Percentiles rank a stretch among this genome's conserved stretches.
Evolutionary conservation across 352 stramenopile genomes (phyloP).

Genomic region (Phytophthora aleatoria): DNA sequence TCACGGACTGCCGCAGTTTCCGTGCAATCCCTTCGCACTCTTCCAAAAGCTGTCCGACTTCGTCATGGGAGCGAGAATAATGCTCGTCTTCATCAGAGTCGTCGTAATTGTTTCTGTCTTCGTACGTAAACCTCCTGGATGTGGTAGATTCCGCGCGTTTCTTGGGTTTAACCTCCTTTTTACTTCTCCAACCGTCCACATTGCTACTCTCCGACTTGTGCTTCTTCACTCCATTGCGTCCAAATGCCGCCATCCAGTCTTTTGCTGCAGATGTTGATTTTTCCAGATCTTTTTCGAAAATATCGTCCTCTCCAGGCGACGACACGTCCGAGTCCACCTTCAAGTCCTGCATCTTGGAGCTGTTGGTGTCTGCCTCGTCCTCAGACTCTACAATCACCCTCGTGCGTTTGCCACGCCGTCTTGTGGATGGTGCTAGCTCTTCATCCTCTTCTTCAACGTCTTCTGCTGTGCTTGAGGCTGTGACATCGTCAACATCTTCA

Average conservation of each 20-base stretch:
- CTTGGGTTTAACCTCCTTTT: slow-evolving; percentile 16
- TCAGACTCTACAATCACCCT: slow-evolving; percentile 75
- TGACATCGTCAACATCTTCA: slow-evolving; percentile 8
- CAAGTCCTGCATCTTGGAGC: slow-evolving; percentile 23
- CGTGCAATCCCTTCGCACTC: slow-evolving; percentile 68
- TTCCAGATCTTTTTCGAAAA: slow-evolving; percentile 34
- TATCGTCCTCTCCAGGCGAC: slow-evolving; percentile 38
- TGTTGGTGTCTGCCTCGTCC: slow-evolving; percentile 37
- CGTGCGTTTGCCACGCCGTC: slow-evolving; percentile 51
- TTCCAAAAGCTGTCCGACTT: slow-evolving; percentile 67
- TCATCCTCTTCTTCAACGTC: slow-evolving; percentile 61
- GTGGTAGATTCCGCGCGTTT: slow-evolving; percentile 1
- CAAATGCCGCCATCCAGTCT: slow-evolving; percentile 72
- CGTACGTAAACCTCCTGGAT: slow-evolving; percentile 10
- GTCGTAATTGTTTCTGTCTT: slow-evolving; percentile 32
- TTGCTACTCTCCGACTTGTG: slow-evolving; percentile 17
- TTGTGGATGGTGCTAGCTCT: slow-evolving; percentile 33
- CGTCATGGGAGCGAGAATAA: slow-evolving; percentile 63
- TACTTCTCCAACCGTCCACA: slow-evolving; percentile 28
- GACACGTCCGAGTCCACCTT: slow-evolving; percentile 51
- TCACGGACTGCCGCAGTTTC: slow-evolving; percentile 66
- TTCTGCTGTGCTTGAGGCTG: slow-evolving; percentile 40
- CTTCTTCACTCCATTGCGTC: slow-evolving; percentile 34
- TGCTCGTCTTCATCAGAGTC: slow-evolving; percentile 56
- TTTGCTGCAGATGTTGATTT: slow-evolving; percentile 37